phyloP scores from a whole-genome alignment of 495 filamentous ascomycete genomes.

The Trichoderma reesei region DNA sequence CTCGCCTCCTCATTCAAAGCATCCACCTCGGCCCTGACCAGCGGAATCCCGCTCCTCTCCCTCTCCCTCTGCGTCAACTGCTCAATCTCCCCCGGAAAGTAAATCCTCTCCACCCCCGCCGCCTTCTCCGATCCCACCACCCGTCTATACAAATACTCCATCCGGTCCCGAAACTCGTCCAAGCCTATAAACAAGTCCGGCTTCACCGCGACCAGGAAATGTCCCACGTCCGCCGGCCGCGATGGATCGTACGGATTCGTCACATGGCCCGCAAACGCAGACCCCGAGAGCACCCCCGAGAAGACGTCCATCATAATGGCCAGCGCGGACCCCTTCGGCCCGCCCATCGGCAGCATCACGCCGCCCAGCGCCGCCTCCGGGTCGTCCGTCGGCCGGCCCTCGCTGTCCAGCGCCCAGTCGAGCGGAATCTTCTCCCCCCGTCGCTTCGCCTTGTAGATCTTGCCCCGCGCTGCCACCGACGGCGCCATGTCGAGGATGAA shows the following conservation, averaged over 20 bases:
- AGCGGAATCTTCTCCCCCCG: slow-evolving; percentile 63
- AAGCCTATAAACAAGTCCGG: slow-evolving; percentile 66
- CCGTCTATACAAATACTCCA: slow-evolving; percentile 58
- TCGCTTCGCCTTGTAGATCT: slow-evolving; percentile 64
- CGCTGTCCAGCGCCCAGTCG: slow-evolving; percentile 64
- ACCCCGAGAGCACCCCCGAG: slow-evolving; percentile 59
- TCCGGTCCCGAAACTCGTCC: slow-evolving; percentile 57
- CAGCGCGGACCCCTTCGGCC: slow-evolving; percentile 63
- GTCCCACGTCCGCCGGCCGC: slow-evolving; percentile 60
- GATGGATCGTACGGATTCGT: slow-evolving; percentile 62
- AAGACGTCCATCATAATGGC: slow-evolving; percentile 82
- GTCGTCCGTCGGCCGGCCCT: slow-evolving; percentile 61
- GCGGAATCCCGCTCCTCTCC: slow-evolving; percentile 51
- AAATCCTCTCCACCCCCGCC: slow-evolving; percentile 63
- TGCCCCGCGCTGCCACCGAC: slow-evolving; percentile 59
- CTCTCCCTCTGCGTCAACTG: slow-evolving; percentile 49
- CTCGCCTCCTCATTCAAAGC: slow-evolving; percentile 58
- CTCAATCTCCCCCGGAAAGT: slow-evolving; percentile 73
- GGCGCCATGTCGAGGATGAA: slow-evolving; percentile 80
- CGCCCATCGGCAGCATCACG: slow-evolving; percentile 73
- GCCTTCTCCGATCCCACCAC: slow-evolving; percentile 57
- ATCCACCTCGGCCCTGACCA: slow-evolving; percentile 53
- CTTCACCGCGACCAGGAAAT: slow-evolving; percentile 66
- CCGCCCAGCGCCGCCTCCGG: slow-evolving; percentile 55
- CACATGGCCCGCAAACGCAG: slow-evolving; percentile 63